These are phyloP conservation scores for Symbiotaphrina buchneri DNA, from an alignment of 495 filamentous ascomycete genomes.

Conservation along the genomic window DNA sequence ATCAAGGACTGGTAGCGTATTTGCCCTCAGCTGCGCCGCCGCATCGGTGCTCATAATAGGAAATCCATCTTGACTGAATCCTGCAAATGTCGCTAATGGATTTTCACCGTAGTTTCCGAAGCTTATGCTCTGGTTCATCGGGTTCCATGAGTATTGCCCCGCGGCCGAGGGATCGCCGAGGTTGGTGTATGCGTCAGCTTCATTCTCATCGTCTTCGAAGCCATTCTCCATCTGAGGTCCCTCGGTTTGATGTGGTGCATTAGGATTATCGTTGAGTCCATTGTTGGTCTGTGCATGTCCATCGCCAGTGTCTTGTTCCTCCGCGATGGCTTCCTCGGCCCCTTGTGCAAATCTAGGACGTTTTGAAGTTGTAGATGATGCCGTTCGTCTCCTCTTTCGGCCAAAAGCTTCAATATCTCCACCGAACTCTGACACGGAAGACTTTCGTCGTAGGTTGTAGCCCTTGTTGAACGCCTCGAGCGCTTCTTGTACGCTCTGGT, in stretches of 20 bases:
- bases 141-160: neutral
- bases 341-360: neutral
- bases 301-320: neutral
- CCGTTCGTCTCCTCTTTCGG: conserved; percentile 1
- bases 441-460: conserved; percentile 1
- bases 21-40: conserved; percentile 35
- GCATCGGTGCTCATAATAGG: conserved; percentile 18
- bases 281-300: neutral
- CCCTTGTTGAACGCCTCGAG: conserved; percentile 3
- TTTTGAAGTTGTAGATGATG: conserved; percentile 1
- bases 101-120: neutral
- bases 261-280: too few species aligned
- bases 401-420: neutral
- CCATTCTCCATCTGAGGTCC: neutral
- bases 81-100: too few species aligned
- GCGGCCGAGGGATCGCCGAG: too few species aligned
- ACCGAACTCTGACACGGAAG: too few species aligned
- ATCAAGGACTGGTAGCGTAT: conserved; percentile 50
- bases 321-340: neutral
- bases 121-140: neutral
- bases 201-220: neutral
- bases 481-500: neutral
- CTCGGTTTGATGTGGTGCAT: too few species aligned
- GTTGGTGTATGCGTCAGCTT: too few species aligned
- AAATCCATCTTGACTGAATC: too few species aligned